Conservation (phyloP, 2,329 filamentous ascomycete species). For the Sphaerostilbella broomeana region DNA sequence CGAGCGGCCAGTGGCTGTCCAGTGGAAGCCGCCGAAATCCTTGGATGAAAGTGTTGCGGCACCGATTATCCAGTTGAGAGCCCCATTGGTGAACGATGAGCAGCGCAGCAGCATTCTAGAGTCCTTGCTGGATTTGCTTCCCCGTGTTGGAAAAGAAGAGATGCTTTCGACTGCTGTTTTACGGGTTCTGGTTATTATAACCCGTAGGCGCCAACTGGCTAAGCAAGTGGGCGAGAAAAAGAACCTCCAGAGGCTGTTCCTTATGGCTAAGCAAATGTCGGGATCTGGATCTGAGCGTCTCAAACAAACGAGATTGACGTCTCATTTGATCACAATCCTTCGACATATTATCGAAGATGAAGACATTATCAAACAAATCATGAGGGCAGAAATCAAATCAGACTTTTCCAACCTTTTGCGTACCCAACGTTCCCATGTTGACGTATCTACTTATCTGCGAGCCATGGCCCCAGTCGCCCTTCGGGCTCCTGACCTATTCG, state of each 20-base stretch:
- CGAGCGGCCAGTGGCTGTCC: constrained; percentile 67
- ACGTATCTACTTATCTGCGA: constrained; percentile 67
- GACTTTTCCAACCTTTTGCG: constrained; percentile 57
- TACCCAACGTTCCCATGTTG: constrained; percentile 48
- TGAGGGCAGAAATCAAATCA: constrained; percentile 80
- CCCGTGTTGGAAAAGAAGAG: constrained; percentile 81
- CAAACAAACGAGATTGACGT: constrained; percentile 43
- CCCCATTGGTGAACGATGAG: constrained; percentile 47
- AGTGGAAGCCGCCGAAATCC: constrained; percentile 56
- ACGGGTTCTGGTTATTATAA: constrained; percentile 80
- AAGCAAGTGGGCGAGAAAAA: constrained; percentile 75
- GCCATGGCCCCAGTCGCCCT: constrained; percentile 73
- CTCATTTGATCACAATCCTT: constrained; percentile 74
- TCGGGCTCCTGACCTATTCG: constrained; percentile 76
- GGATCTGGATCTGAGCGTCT: constrained; percentile 71
- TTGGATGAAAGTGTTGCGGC: constrained; percentile 44
- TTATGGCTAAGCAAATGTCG: constrained; percentile 90
- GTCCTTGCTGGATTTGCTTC: constrained; percentile 74
- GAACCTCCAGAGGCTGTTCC: constrained; percentile 82
- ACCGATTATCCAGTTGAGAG: constrained; percentile 55
- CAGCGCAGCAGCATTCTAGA: constrained; percentile 68
- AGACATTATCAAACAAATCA: constrained; percentile 81
- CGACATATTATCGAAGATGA: constrained; percentile 94
- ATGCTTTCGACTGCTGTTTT: constrained; percentile 75
- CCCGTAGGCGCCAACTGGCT: constrained; percentile 69